Base-by-base conservation (phyloP, 192 early-diverging fungal genomes). In the Rhizoclosmatium sp. region DNA sequence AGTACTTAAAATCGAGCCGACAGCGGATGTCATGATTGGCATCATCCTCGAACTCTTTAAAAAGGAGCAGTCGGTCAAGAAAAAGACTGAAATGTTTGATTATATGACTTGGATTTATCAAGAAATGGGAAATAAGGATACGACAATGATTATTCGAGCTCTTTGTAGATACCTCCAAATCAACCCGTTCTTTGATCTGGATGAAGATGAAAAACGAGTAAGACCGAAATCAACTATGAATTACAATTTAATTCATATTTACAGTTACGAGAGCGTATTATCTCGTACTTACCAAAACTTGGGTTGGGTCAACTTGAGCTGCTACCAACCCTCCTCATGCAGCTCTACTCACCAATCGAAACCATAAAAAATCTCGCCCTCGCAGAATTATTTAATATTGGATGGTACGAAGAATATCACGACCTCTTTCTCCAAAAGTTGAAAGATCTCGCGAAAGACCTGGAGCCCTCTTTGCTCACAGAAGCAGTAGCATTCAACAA, bases 61-160 rank as follows among this genome's bases (percentile, higher is more conserved):
- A 4, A 70, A 60, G 5, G 23, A 65, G 41, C 44, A 23, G 19
- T 44, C 69, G 3, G 41, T 64, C 9, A 45, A 40, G 54, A 78
- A 42, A 21, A 81, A 81, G n/a, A 5, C 70, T 12, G 83, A 88
- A 65, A 64, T 83, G 2, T 42, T 84, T 31, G 69, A 85, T 9
- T 84, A 76, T 56, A 72, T 85, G 40, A 84, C 81, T 21, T 88
- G 84, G 84, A 76, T 88, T 7, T 80, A 58, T 65, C 78, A 85
- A 40, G 72, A 85, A 21, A 51, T 81, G 46, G 84, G 84, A n/a
- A 76, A 80, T 61, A 70, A 62, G 19, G 84, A 88, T 39, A 60
- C 80, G 21, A 80, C 79, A 1, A 21, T 46, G 4, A 16, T 81
- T 14, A 46, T 78, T 59, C 71, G 80, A 65, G 19, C 44, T 2